Evolutionary conservation across 2,329 filamentous ascomycete species (phyloP), one percentile per base, ranked within the genome.

Genomic region (Colletotrichum aenigma): DNA sequence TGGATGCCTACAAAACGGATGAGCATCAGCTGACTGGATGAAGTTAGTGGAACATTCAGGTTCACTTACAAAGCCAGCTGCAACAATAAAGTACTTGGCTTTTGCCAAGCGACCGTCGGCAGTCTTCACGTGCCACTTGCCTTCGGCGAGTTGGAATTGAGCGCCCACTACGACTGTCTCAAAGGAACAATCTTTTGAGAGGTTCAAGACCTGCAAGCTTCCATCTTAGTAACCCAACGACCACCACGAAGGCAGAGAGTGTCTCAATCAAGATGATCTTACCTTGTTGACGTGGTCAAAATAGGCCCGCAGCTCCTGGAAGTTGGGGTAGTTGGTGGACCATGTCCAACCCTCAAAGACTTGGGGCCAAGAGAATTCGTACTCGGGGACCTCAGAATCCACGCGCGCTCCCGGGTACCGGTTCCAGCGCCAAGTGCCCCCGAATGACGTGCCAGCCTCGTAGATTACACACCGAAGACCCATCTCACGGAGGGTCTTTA

Each of bases 171-270:
- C 90, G 4, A 89, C 86, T 0, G 89, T 91, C 72, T 91, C 88
- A 80, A 92, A 92, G 1, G 87, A 84, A 32, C 85, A 87, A 74
- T 92, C 90, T 78, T 91, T 92, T 80, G 88, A 90, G 24, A 93
- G 83, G 15, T 87, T 82, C 8, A 91, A 78, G 6, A 88, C 86
- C 74, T 75, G 32, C 13, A 24, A 4, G 7, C 8, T 13, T 12
- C 13, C 2, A 9, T 2, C 1, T 67, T 18, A 75, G 61, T 15
- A 4, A 26, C n/a, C 10, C 13, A 0, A 21, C 6, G 6, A 21
- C n/a, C 21, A 0, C 1, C 43, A 52, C 12, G 13, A 7, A 52
- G 43, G 43, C 43, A 52, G n/a, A 21, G n/a, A n/a, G n/a, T n/a
- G n/a, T n/a, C n/a, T n/a, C 13, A 12, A 10, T 26, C 1, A 6